These are phyloP conservation scores for Dendrobium chrysotoxum DNA, from an alignment of 106 monocot species.

Conservation along the genomic window DNA sequence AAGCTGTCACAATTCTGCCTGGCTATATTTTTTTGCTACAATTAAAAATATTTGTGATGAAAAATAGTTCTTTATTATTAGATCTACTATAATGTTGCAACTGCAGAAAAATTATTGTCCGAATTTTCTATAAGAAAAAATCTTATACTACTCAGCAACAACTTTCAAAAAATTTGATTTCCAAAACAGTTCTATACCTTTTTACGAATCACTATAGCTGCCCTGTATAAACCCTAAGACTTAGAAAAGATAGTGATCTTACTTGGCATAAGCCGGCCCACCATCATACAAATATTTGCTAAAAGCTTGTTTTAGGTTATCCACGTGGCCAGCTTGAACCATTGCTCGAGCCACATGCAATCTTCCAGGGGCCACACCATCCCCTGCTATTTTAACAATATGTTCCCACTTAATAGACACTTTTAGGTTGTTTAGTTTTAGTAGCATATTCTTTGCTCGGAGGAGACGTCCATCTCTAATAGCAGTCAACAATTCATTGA, in stretches of 20 bases:
- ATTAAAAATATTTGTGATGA: too few species aligned
- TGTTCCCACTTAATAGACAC: slow-evolving; percentile 84
- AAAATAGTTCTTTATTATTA: too few species aligned
- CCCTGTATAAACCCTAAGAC: too few species aligned
- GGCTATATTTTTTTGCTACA: neutral
- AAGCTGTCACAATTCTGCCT: neutral
- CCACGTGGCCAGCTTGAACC: slow-evolving; percentile 85
- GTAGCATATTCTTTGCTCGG: slow-evolving; percentile 76
- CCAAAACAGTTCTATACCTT: too few species aligned
- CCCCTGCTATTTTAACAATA: slow-evolving; percentile 71
- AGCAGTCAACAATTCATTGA: slow-evolving; percentile 40
- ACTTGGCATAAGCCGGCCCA: slow-evolving; percentile 91
- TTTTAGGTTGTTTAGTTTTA: slow-evolving; percentile 62
- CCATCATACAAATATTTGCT: slow-evolving; percentile 75
- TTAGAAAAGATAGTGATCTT: slow-evolving; percentile 9
- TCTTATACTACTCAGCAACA: too few species aligned
- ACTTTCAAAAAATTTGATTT: too few species aligned
- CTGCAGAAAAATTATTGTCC: too few species aligned
- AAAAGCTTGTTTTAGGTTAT: slow-evolving; percentile 73
- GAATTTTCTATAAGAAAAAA: too few species aligned
- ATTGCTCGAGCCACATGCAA: slow-evolving; percentile 87
- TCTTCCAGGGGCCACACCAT: slow-evolving; percentile 90
- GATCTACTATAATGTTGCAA: too few species aligned
- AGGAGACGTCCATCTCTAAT: slow-evolving; percentile 77
- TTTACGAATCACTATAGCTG: too few species aligned